Base-by-base conservation (phyloP, 2,329 filamentous ascomycete species). In the Leptosphaerulina australis region DNA sequence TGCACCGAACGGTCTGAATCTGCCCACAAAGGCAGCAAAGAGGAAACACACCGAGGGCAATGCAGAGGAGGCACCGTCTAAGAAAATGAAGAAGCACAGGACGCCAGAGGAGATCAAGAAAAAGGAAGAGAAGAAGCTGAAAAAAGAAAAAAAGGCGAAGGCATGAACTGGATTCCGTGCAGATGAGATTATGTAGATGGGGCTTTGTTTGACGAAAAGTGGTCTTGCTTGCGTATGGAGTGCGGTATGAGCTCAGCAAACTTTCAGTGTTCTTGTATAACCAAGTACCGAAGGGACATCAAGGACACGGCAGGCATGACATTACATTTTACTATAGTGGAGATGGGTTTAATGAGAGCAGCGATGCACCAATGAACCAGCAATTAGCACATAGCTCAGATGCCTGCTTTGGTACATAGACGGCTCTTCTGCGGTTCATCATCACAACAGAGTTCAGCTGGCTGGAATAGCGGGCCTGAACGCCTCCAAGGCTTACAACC, bases 51-150 rank as follows among this genome's bases (percentile, higher is more conserved):
- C 63, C 24, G 65, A 69, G 36, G 61, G 60, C 22, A 66, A 72
- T 25, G 66, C 59, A 17, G 60, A 55, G 3, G 65, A 69, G 36
- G 68, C 65, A 37, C 56, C 68, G 1, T 65, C 65, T 31, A 75
- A 74, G 64, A 75, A 74, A 58, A 64, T 66, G 38, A 74, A 73
- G 59, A 75, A 74, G 60, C 64, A 68, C 25, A 66, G 63, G 41
- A 66, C 69, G 11, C 55, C 60, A 5, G 63, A 70, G 28, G 66
- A 72, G 34, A 55, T 63, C n/a, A 70, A 73, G 52, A 69, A 62
- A 53, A 70, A 63, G 43, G 70, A 68, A 50, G 68, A 72, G 53
- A 76, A 70, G 50, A 72, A 72, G 50, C 67, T 66, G 31, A 70
- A 59, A 66, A 75, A 68, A 55, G 65, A 62, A 56, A 71, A 61